phyloP scores from a whole-genome alignment of 108 stramenopile species.

The Pseudonitzschia multiseries region DNA sequence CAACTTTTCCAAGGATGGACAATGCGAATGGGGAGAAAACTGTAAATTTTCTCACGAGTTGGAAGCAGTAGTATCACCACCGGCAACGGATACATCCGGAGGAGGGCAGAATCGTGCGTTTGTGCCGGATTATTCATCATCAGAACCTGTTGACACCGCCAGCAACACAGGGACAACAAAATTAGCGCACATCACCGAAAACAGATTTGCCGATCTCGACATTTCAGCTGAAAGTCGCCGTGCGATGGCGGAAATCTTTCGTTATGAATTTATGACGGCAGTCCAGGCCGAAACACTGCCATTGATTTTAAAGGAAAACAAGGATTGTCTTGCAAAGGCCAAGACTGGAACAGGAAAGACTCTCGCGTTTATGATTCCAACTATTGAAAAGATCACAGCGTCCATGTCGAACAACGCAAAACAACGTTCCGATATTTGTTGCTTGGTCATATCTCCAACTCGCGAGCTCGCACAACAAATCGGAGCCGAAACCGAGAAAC shows the following conservation, averaged over 20 bases:
- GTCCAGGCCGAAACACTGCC: constrained; percentile 78
- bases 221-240: constrained; percentile 33
- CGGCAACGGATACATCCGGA: background rate
- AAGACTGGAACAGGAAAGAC: constrained; percentile 94
- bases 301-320: constrained; percentile 34
- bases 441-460: constrained; percentile 89
- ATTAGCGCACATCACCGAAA: constrained; percentile 28
- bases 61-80: background rate
- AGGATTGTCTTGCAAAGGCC: constrained; percentile 60
- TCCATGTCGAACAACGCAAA: constrained; percentile 37
- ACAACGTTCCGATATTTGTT: constrained; percentile 50
- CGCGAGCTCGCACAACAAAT: constrained; percentile 90
- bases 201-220: constrained; percentile 44
- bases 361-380: constrained; percentile 86
- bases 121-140: background rate
- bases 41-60: constrained; percentile 16
- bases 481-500: constrained; percentile 57
- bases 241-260: constrained; percentile 68
- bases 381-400: constrained; percentile 66
- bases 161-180: background rate
- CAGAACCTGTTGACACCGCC: background rate
- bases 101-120: background rate
- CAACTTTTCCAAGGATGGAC: constrained; percentile 16
- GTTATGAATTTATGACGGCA: constrained; percentile 76
- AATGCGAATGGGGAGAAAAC: constrained; percentile 16